Conservation (phyloP, 129 eudicot species). For the Escallonia herrerae region DNA sequence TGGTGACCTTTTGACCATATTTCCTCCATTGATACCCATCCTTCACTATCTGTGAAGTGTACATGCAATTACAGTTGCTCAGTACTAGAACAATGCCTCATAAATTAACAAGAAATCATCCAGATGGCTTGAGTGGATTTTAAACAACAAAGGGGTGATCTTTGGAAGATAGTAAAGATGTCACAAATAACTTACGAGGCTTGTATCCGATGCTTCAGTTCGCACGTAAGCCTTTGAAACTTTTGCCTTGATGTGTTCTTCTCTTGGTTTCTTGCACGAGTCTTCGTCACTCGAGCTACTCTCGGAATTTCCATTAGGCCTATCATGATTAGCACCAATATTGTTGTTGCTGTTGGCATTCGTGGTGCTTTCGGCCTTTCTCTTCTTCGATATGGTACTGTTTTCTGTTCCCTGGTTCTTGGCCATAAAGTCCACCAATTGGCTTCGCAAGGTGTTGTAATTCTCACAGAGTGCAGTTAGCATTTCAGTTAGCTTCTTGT, state of each 20-base stretch:
- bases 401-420: constrained; percentile 25
- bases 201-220: constrained; percentile 71
- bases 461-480: constrained; percentile 73
- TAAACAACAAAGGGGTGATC: no score
- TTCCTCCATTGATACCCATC: constrained; percentile 99
- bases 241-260: constrained; percentile 71
- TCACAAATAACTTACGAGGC: constrained; percentile 51
- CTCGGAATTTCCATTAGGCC: constrained; percentile 38
- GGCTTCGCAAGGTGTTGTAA: constrained; percentile 56
- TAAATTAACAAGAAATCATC: not conserved
- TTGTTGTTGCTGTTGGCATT: constrained; percentile 22
- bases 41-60: constrained; percentile 51
- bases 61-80: no score
- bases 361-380: constrained; percentile 24
- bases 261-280: constrained; percentile 68
- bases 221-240: constrained; percentile 48
- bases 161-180: no score
- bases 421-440: constrained; percentile 53
- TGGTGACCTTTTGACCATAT: constrained; percentile 96
- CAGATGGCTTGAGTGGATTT: no score
- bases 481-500: constrained; percentile 73
- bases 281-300: constrained; percentile 87
- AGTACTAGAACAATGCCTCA: not conserved
- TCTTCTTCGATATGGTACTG: constrained; percentile 28
- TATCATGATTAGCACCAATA: not conserved